Conservation (phyloP, 768 basidiomycete genomes). For the Boletellus emodensis region DNA sequence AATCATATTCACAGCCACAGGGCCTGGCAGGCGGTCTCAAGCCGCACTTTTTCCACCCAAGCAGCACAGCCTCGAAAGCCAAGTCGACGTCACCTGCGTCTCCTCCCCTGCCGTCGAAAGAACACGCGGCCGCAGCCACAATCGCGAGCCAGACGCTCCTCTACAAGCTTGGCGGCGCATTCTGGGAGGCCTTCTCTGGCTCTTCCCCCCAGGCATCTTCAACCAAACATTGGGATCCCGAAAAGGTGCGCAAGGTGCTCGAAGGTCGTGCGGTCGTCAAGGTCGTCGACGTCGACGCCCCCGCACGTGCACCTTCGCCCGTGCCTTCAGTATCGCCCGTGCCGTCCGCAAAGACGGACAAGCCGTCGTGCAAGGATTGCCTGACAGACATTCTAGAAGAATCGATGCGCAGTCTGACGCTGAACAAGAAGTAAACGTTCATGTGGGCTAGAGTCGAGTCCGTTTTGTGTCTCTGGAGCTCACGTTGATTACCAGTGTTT, state of each 20-base stretch:
- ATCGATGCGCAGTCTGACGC: conserved; percentile 62
- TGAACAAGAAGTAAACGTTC: conserved; percentile 45
- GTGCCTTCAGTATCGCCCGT: not conserved
- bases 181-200: conserved; percentile 89
- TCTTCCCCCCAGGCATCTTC: conserved; percentile 19
- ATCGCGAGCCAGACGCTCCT: conserved; percentile 76
- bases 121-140: conserved; percentile 45
- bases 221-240: conserved; percentile 54
- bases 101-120: conserved; percentile 28
- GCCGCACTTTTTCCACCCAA: conserved; percentile 30
- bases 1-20: conserved; percentile 21
- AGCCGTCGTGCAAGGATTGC: conserved; percentile 19
- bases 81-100: conserved; percentile 43
- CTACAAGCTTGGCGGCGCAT: conserved; percentile 65
- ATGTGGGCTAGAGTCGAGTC: not conserved
- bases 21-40: conserved; percentile 43
- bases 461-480: not conserved
- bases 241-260: conserved; percentile 77
- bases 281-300: conserved; percentile 69
- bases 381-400: conserved; percentile 54
- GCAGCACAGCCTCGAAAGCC: conserved; percentile 3
- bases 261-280: conserved; percentile 79
- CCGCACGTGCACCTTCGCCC: conserved; percentile 3
- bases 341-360: conserved; percentile 15
- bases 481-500: not conserved